phyloP scores from a whole-genome alignment of 352 stramenopile species.

The Thalassiosira exigua region DNA sequence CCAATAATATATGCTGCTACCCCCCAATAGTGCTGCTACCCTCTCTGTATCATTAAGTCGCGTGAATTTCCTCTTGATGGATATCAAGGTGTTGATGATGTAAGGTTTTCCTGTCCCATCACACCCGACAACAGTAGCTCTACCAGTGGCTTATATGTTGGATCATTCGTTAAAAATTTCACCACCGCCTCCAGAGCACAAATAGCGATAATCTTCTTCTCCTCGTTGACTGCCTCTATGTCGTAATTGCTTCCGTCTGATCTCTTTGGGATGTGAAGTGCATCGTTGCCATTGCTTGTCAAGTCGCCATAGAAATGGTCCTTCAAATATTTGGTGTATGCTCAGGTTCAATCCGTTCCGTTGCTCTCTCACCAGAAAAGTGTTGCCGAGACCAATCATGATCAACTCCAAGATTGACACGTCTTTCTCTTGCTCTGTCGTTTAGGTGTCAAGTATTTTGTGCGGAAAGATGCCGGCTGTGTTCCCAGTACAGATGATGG shows the following conservation, averaged over 20 bases:
- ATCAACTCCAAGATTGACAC: constrained; percentile 18
- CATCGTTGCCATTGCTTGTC: background rate
- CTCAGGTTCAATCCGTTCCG: background rate
- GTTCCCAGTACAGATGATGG: background rate
- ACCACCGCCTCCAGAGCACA: constrained; percentile 8
- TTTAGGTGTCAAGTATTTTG: constrained; percentile 5
- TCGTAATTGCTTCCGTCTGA: background rate
- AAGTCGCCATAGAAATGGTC: background rate
- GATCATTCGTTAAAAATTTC: constrained; percentile 30
- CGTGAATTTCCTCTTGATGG: constrained; percentile 11
- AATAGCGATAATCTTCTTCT: constrained; percentile 10
- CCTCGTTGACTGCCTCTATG: background rate
- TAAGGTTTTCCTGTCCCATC: constrained; percentile 25
- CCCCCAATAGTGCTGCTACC: constrained; percentile 25
- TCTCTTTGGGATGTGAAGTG: background rate
- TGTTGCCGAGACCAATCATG: constrained; percentile 11
- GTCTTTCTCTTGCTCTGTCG: background rate
- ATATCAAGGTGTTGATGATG: constrained; percentile 44
- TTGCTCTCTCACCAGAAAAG: background rate
- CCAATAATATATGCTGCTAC: constrained; percentile 37
- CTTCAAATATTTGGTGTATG: background rate
- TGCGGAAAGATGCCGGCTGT: background rate
- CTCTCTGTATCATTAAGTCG: constrained; percentile 9
- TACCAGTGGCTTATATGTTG: constrained; percentile 27
- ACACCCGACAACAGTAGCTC: constrained; percentile 24